Percentiles rank a stretch among this genome's conserved stretches.
Conservation (phyloP, 2,329 filamentous ascomycete genomes). For the Aurifilum marmelostoma region DNA sequence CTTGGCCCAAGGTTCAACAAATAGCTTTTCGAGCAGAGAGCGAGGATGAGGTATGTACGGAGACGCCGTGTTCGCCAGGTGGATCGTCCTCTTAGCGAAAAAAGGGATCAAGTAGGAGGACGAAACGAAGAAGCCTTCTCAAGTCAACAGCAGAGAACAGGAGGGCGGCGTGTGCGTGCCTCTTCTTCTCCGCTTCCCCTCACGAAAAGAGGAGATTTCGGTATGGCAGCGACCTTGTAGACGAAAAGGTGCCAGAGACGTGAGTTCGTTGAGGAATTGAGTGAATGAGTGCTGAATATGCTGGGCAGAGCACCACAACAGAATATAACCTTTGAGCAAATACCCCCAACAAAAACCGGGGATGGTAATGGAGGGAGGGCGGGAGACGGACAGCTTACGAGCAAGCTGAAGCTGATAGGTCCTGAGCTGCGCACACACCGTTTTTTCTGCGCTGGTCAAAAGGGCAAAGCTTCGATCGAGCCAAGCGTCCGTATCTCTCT, state of each 20-base stretch:
- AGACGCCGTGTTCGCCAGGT: neutral
- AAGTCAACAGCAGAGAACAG: neutral
- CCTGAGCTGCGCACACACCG: neutral
- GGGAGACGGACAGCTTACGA: neutral
- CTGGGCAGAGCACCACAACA: neutral
- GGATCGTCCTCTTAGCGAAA: neutral
- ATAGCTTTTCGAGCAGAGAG: neutral
- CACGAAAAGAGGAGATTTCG: neutral
- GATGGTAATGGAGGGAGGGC: neutral
- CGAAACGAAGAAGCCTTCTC: neutral
- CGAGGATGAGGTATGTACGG: neutral
- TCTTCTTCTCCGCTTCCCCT: neutral
- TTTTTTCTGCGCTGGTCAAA: neutral
- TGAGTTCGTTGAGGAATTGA: neutral
- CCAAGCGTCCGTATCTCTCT: neutral
- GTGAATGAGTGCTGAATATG: neutral
- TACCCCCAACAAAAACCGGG: constrained; percentile 6
- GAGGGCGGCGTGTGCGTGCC: neutral
- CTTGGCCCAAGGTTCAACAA: neutral
- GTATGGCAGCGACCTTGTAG: neutral
- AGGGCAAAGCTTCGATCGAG: neutral
- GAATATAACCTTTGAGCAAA: neutral
- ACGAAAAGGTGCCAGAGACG: neutral
- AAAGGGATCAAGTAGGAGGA: neutral
- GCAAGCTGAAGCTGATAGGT: neutral